These are phyloP conservation scores for Colletotrichum sojae DNA, from an alignment of 2,329 filamentous ascomycete genomes.

Conservation along the genomic window DNA sequence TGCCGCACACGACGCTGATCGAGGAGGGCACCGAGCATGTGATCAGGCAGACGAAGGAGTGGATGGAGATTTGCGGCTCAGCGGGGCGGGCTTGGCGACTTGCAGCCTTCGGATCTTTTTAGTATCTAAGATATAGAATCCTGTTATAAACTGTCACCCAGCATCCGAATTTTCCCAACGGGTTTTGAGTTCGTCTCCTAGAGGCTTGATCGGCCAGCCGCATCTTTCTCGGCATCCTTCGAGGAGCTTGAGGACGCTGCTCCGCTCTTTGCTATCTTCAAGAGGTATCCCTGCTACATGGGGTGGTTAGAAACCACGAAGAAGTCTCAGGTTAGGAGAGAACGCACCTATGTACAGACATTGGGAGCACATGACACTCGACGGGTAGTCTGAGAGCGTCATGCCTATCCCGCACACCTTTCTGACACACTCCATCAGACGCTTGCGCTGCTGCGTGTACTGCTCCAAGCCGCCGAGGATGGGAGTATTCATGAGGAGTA, in stretches of 20 bases:
- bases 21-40: conserved; percentile 54
- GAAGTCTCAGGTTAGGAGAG: no score
- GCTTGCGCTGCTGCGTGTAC: conserved; percentile 41
- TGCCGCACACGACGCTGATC: conserved; percentile 50
- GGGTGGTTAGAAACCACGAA: not conserved
- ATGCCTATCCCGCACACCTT: conserved; percentile 45
- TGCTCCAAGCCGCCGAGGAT: conserved; percentile 39
- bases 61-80: conserved; percentile 32
- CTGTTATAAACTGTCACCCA: not conserved
- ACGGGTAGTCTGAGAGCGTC: conserved; percentile 43
- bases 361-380: conserved; percentile 46
- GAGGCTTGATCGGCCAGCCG: conserved; percentile 30
- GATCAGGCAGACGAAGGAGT: conserved; percentile 20
- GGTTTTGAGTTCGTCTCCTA: conserved; percentile 25
- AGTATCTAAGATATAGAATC: no score
- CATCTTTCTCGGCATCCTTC: conserved; percentile 24
- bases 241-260: conserved; percentile 11
- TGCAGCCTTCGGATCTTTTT: not conserved
- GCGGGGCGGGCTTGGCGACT: conserved; percentile 13
- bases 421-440: conserved; percentile 42
- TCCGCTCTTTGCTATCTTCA: conserved; percentile 14
- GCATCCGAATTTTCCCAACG: conserved; percentile 19
- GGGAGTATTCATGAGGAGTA: conserved; percentile 42
- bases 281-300: conserved; percentile 32
- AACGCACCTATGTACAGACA: conserved; percentile 43